Evolutionary conservation across 1,284 basidiomycete species (phyloP).

Genomic region (Ganoderma lingzhi): DNA sequence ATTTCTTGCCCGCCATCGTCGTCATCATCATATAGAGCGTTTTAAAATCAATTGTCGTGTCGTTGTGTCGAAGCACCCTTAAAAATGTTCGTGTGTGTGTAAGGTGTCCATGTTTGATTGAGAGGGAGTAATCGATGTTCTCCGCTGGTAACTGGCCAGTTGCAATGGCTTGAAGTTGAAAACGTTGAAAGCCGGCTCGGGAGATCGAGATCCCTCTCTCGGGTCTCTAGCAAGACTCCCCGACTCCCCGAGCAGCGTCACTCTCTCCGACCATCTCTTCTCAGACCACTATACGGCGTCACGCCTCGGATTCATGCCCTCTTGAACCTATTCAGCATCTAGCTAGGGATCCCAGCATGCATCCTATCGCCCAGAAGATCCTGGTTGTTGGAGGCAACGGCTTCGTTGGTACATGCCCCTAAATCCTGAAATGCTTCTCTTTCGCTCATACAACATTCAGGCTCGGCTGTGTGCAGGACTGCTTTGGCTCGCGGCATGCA

Average conservation of each 20-base stretch:
- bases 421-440: neutral
- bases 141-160: too few species aligned
- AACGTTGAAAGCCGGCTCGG: neutral
- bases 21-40: neutral
- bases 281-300: neutral
- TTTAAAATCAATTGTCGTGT: neutral
- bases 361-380: constrained; percentile 60
- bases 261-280: neutral
- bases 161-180: too few species aligned
- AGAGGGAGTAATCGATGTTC: too few species aligned
- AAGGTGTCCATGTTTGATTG: neutral
- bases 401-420: constrained; percentile 76
- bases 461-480: constrained; percentile 90
- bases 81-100: neutral
- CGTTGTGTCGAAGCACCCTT: neutral
- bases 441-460: constrained; percentile 49
- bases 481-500: constrained; percentile 86
- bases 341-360: constrained; percentile 26
- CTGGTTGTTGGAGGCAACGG: constrained; percentile 96
- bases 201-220: neutral
- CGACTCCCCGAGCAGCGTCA: neutral
- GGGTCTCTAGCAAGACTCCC: neutral
- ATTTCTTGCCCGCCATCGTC: constrained; percentile 14
- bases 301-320: constrained; percentile 1
- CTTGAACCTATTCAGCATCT: neutral